Evolutionary conservation across 371 early-diverging fungal species (phyloP).

Genomic region (Choanephora cucurbitarum): DNA sequence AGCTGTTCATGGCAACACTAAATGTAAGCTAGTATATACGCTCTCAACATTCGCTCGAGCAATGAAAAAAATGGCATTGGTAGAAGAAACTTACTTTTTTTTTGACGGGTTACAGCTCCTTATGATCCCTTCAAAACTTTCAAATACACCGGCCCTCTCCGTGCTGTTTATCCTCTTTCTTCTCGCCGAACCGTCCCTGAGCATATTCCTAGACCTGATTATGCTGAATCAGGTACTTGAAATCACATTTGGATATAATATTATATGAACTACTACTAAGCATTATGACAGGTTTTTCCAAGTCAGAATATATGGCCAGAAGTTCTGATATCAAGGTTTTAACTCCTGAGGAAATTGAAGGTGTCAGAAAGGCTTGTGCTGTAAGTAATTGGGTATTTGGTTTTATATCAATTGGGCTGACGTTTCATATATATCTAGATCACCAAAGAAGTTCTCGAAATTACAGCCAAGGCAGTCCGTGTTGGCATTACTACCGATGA

Average conservation of each 20-base stretch:
- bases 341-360: conserved; percentile 72
- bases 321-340: conserved; percentile 70
- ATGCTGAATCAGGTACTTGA: conserved; percentile 62
- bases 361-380: conserved; percentile 78
- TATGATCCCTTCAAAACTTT: conserved; percentile 85
- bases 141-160: conserved; percentile 78
- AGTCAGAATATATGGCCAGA: conserved; percentile 66
- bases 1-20: conserved; percentile 43
- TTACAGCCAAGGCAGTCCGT: conserved; percentile 74
- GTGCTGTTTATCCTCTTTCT: conserved; percentile 88
- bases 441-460: conserved; percentile 85
- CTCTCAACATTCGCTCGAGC: too few relatives aligned
- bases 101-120: conserved; percentile 26
- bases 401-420: not conserved
- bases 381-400: conserved; percentile 31
- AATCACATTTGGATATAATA: not conserved
- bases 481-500: conserved; percentile 92
- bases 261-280: not conserved
- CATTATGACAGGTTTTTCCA: conserved; percentile 57
- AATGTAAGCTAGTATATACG: conserved; percentile 9
- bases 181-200: conserved; percentile 75
- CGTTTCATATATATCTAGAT: conserved; percentile 46
- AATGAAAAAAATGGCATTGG: too few relatives aligned
- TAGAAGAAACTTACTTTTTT: not conserved
- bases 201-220: conserved; percentile 82